Evolutionary conservation across 2,329 filamentous ascomycete genomes (phyloP), one percentile per base, ranked within the genome.

Genomic region (Fusarium sp.): DNA sequence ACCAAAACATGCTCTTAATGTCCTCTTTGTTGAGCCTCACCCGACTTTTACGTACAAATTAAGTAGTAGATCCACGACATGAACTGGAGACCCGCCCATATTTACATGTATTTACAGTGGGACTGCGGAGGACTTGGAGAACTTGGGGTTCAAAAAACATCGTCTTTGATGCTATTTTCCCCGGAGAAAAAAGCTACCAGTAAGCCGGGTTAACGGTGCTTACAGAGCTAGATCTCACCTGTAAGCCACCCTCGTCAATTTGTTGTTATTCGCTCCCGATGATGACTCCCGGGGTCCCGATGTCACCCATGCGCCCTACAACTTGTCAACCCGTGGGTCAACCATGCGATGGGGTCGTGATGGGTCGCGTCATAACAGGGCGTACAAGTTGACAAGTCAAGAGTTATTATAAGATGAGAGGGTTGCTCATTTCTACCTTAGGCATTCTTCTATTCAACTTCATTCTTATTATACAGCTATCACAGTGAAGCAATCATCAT

Each of bases 321-420:
- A 69, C 71, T 72, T 74, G 71, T 74, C 71, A 49, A 64, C 38
- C 64, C 46, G 70, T 74, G 70, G 70, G 62, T 42, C 63, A 46
- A 46, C 36, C 46, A 46, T 73, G 60, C 59, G 46, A 51, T 51
- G 46, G 46, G 46, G 55, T 74, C 67, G 64, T 38, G 64, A 70
- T 71, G 71, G 71, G 67, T 67, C 67, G 59, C 22, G 59, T 74
- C 71, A 69, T 60, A 31, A 72, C 71, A 74, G 71, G 71, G 71
- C 71, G 71, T 33, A 55, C 58, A 51, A 16, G 42, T 55, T 24
- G 17, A 49, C 57, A 40, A 46, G 4, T 44, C 49, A 51, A 29
- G 29, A 20, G 20, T 42, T 22, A 55, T 55, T 57, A 62, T 62
- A 62, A 71, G 20, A 11, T 5, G 4, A 6, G 31, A 33, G 31